These are phyloP conservation scores for Exutisphaerella laricina DNA, from an alignment of 2,329 filamentous ascomycete species.

Conservation along the genomic window DNA sequence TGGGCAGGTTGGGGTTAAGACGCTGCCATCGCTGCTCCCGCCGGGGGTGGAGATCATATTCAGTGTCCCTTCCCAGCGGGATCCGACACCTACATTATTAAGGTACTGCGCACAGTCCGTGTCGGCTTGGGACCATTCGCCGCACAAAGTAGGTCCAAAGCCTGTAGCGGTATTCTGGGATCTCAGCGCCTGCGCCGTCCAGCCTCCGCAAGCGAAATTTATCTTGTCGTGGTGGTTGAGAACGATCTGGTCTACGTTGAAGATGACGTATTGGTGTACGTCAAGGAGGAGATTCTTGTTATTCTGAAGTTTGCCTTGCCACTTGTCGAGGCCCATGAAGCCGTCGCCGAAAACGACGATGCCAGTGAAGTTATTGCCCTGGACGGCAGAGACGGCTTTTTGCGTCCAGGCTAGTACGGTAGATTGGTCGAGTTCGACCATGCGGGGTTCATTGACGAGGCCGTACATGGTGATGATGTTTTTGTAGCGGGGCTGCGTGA, in stretches of 20 bases:
- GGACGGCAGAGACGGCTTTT: constrained; percentile 65
- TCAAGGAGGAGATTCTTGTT: constrained; percentile 77
- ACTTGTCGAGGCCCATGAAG: constrained; percentile 84
- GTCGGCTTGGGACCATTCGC: constrained; percentile 96
- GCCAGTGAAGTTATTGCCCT: constrained; percentile 65
- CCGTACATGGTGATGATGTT: constrained; percentile 92
- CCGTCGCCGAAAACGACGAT: constrained; percentile 88
- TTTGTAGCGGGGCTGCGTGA: constrained; percentile 85
- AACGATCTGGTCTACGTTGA: constrained; percentile 82
- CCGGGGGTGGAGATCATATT: constrained; percentile 45
- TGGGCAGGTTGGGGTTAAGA: constrained; percentile 70
- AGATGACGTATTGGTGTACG: constrained; percentile 97
- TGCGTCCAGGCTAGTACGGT: constrained; percentile 76
- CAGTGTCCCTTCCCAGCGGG: constrained; percentile 86
- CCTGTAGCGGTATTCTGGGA: constrained; percentile 70
- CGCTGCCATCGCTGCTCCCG: constrained; percentile 55
- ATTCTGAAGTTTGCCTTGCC: constrained; percentile 74
- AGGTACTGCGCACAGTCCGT: constrained; percentile 85
- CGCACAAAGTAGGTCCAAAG: constrained; percentile 89
- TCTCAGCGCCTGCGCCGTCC: constrained; percentile 70
- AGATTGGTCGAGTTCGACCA: constrained; percentile 59
- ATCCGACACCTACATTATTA: constrained; percentile 84
- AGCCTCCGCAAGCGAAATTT: constrained; percentile 78
- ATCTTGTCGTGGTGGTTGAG: constrained; percentile 79
- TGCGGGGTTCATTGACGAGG: constrained; percentile 87